Evolutionary conservation across 2,329 filamentous ascomycete genomes (phyloP), one percentile per base, ranked within the genome.

Genomic region (Pseudogymnoascus sp.): DNA sequence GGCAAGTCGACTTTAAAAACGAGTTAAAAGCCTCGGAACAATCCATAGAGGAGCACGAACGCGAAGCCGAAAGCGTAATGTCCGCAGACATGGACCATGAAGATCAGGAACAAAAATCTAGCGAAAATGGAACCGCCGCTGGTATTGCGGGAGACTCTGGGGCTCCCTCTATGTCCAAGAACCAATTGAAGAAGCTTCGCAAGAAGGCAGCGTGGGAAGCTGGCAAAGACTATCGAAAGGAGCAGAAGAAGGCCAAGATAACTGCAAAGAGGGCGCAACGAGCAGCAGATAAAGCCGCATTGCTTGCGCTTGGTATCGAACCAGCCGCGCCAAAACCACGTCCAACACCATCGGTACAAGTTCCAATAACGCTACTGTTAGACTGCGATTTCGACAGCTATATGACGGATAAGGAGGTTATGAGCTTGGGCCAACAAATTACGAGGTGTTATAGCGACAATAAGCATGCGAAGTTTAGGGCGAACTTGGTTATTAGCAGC

Each of bases 401-500:
- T 71, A 99, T 99, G 94, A 81, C 81, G 59, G 89, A 93, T 38
- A 88, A 89, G 68, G 94, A 99, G 76, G 80, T 90, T 31, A 86
- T 92, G 62, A 96, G 91, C 4, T 81, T 99, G 10, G 84, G 85
- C 1, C 84, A 86, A 63, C 94, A 99, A 74, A 81, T 99, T 65
- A 96, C 91, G 7, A 81, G 94, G 62, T 89, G 84, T 63, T 99
- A 99, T 75, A 91, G 92, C 17, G 91, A 96, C 70, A 97, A 97
- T 75, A 84, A 83, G 63, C 84, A 82, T 62, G 81, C 88, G 0
- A 76, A 73, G 6, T 92, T 84, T 72, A 83, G 87, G 60, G 80
- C 86, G 6, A 88, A 95, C 74, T 73, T 97, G 51, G 86, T 84
- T 62, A 75, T 97, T 63, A 91, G 88, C 67, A 90, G 88, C 0